Evolutionary conservation across 2,329 filamentous ascomycete genomes (phyloP).

Genomic region (Ceratocystis papillata): DNA sequence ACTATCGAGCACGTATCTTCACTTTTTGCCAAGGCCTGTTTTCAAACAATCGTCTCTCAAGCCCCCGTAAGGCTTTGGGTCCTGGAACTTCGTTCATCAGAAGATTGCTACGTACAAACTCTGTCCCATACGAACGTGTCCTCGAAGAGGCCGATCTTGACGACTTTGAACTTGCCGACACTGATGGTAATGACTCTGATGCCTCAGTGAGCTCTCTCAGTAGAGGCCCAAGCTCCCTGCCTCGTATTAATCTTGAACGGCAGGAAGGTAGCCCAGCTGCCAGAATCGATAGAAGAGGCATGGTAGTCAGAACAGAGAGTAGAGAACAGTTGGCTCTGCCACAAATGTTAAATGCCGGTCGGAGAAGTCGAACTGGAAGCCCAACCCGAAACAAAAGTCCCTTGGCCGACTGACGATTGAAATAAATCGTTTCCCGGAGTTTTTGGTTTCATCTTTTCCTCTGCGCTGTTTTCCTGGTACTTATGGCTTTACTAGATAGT

Average conservation of each 20-base stretch:
- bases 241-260: slow-evolving; percentile 7
- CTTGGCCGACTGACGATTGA: slow-evolving; percentile 17
- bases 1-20: slow-evolving; percentile 45
- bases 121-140: slow-evolving; percentile 65
- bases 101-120: slow-evolving; percentile 54
- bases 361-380: slow-evolving; percentile 47
- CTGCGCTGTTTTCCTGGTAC: neutral
- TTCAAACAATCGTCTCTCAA: slow-evolving; percentile 37
- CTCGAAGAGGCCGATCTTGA: slow-evolving; percentile 65
- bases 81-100: slow-evolving; percentile 38
- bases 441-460: slow-evolving; percentile 15
- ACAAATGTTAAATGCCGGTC: slow-evolving; percentile 45
- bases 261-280: slow-evolving; percentile 25
- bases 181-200: slow-evolving; percentile 50
- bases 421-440: slow-evolving; percentile 1
- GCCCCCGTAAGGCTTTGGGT: slow-evolving; percentile 31
- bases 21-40: slow-evolving; percentile 28
- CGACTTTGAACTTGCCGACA: slow-evolving; percentile 67
- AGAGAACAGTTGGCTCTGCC: slow-evolving; percentile 60
- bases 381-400: slow-evolving; percentile 36
- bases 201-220: slow-evolving; percentile 28
- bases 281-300: slow-evolving; percentile 54
- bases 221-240: slow-evolving; percentile 29
- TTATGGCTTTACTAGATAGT: neutral
- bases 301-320: slow-evolving; percentile 76